These are phyloP conservation scores for Vaccinium corymbosum DNA, from an alignment of 148 eudicot genomes.

Conservation along the genomic window DNA sequence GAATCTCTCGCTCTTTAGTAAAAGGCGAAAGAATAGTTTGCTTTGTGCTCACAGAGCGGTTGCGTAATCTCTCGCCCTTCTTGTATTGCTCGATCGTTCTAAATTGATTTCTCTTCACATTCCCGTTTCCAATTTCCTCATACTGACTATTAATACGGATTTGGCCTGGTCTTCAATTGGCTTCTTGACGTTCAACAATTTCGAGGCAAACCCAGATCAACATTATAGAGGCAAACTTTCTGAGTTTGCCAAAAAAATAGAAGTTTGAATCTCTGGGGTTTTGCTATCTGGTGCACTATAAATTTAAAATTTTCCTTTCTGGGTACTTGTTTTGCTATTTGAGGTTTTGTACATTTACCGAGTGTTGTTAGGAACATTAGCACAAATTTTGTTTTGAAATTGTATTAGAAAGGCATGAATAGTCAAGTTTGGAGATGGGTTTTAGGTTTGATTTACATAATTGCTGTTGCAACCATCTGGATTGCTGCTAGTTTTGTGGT, in stretches of 20 bases:
- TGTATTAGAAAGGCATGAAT: conserved; percentile 42
- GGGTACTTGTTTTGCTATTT: not conserved
- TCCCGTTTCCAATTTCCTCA: not conserved
- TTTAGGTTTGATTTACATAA: conserved; percentile 75
- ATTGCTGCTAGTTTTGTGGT: conserved; percentile 98
- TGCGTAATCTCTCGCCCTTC: conserved; percentile 13
- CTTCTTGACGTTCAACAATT: not conserved
- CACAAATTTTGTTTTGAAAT: conserved; percentile 11
- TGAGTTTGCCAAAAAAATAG: not conserved
- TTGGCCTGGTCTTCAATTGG: not conserved
- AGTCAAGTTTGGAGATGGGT: conserved; percentile 70
- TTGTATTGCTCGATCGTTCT: not conserved
- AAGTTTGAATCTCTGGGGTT: not conserved
- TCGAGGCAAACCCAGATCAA: not conserved
- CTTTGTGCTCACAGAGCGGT: conserved; percentile 18
- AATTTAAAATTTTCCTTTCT: not conserved
- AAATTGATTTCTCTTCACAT: not conserved
- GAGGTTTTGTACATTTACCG: not conserved
- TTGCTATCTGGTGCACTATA: not conserved
- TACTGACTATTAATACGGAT: not conserved
- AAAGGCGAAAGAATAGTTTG: conserved; percentile 31
- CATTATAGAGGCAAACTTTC: not conserved
- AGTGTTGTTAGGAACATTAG: not conserved
- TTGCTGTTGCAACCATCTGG: conserved; percentile 92
- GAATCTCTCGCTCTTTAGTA: conserved; percentile 15